phyloP scores from a whole-genome alignment of 768 basidiomycete species.

The Phylloporus rhodoxanthus region DNA sequence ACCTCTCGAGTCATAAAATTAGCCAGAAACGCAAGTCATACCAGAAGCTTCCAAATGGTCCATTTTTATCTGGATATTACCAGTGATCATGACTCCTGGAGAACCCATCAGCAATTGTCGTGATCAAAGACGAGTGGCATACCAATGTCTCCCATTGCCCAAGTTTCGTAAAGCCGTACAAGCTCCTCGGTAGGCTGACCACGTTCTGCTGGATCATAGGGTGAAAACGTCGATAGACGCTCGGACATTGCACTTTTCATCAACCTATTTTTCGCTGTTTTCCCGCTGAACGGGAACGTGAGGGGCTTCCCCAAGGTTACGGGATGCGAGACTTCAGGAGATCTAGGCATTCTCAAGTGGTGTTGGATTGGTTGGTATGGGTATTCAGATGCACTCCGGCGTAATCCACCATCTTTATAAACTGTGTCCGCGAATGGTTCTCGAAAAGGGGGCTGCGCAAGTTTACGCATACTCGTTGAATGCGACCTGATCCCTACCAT shows the following conservation, averaged over 20 bases:
- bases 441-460: constrained; percentile 7
- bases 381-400: constrained; percentile 9
- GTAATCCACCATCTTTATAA: constrained; percentile 18
- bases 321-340: constrained; percentile 14
- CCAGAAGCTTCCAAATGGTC: constrained; percentile 32
- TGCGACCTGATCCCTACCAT: background rate
- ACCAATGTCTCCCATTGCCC: constrained; percentile 31
- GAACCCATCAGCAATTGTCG: constrained; percentile 1
- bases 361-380: constrained; percentile 13
- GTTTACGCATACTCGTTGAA: constrained; percentile 14
- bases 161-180: constrained; percentile 31
- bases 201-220: constrained; percentile 25
- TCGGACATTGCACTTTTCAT: constrained; percentile 35
- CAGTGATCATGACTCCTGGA: constrained; percentile 29
- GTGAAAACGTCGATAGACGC: constrained; percentile 31
- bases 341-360: constrained; percentile 11
- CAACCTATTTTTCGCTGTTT: constrained; percentile 27
- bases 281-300: constrained; percentile 28
- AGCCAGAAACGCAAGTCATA: constrained; percentile 1
- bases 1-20: background rate
- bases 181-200: constrained; percentile 32
- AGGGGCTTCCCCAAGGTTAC: constrained; percentile 21
- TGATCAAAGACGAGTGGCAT: background rate
- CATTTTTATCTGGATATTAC: constrained; percentile 32
- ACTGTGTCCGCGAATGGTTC: constrained; percentile 4